These are phyloP conservation scores for Penicillium sp. DNA, from an alignment of 2,329 filamentous ascomycete genomes.

Conservation along the genomic window DNA sequence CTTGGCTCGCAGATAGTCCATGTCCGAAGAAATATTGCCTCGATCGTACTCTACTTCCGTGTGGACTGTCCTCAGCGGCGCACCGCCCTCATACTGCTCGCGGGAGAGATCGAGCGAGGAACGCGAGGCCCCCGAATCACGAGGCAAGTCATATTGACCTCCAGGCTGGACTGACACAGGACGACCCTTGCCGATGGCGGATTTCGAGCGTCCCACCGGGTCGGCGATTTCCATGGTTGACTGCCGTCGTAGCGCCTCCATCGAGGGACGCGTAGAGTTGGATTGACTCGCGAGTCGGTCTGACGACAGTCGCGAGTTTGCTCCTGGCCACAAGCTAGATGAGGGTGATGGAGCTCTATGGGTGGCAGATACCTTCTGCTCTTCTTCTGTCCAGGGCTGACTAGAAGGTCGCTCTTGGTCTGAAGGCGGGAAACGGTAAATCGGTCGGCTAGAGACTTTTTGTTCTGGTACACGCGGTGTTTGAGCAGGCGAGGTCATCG, in stretches of 20 bases:
- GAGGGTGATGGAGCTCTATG: slow-evolving; percentile 31
- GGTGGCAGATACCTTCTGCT: slow-evolving; percentile 8
- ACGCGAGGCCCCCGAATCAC: slow-evolving; percentile 62
- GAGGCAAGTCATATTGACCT: slow-evolving; percentile 73
- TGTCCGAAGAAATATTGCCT: slow-evolving; percentile 66
- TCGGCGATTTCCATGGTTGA: slow-evolving; percentile 57
- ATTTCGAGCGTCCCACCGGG: slow-evolving; percentile 53
- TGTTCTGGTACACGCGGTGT: slow-evolving; percentile 34
- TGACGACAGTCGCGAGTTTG: slow-evolving; percentile 48
- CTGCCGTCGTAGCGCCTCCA: slow-evolving; percentile 62
- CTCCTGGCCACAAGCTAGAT: slow-evolving; percentile 37
- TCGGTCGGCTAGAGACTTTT: slow-evolving; percentile 37
- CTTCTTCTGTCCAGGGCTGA: slow-evolving; percentile 42
- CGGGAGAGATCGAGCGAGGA: slow-evolving; percentile 34
- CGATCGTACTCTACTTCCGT: slow-evolving; percentile 32
- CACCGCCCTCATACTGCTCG: slow-evolving; percentile 34
- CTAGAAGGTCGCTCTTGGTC: slow-evolving; percentile 45
- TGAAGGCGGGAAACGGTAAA: slow-evolving; percentile 51
- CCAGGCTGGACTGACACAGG: slow-evolving; percentile 80
- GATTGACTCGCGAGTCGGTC: slow-evolving; percentile 50
- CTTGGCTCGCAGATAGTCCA: slow-evolving; percentile 73
- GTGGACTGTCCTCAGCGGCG: slow-evolving; percentile 30
- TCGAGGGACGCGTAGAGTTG: slow-evolving; percentile 58
- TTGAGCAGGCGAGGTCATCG: slow-evolving; percentile 62
- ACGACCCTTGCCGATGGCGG: slow-evolving; percentile 61